Base-by-base conservation (phyloP, 768 basidiomycete species). In the Trametes elegans region DNA sequence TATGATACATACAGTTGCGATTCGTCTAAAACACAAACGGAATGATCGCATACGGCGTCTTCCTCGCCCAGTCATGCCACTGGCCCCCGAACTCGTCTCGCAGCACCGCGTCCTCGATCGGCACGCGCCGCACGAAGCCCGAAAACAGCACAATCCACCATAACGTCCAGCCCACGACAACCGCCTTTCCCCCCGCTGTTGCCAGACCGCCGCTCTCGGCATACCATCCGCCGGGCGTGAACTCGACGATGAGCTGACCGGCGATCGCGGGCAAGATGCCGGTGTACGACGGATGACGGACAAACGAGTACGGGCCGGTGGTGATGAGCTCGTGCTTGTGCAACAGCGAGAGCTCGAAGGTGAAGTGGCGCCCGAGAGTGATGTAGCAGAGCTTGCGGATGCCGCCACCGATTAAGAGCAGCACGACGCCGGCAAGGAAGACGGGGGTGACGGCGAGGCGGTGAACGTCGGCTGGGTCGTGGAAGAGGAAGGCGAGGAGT, bases 371-470 rank as follows among this genome's bases (percentile, higher is more conserved):
- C 1, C 59, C 61, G 11, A 66, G 53, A 14, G 53, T 42, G 28
- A 55, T 62, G 57, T 67, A 73, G 53, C 72, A 73, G n/a, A 24
- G 11, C 18, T 28, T 31, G 19, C 53, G 53, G 45, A 55, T 11
- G 14, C 34, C 29, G 26, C 32, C 44, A 8, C 52, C 44, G 24
- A 35, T 26, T 13, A 28, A n/a, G 34, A 43, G 19, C 19, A 26
- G 18, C 21, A 38, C 18, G 18, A 26, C 8, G 4, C 48, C 35
- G 23, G 27, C 3, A n/a, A 3, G 6, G 11, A 5, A n/a, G 3
- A n/a, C 13, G 5, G 34, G 34, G 5, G 34, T 14, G 34, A n/a
- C 34, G 34, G 6, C n/a, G 34, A 5, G 11, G 13, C 5, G 34
- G n/a, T n/a, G n/a, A n/a, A n/a, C n/a, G n/a, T n/a, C n/a, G n/a